phyloP scores from a whole-genome alignment of 129 eudicot species.

The Ambrosia trifida region DNA sequence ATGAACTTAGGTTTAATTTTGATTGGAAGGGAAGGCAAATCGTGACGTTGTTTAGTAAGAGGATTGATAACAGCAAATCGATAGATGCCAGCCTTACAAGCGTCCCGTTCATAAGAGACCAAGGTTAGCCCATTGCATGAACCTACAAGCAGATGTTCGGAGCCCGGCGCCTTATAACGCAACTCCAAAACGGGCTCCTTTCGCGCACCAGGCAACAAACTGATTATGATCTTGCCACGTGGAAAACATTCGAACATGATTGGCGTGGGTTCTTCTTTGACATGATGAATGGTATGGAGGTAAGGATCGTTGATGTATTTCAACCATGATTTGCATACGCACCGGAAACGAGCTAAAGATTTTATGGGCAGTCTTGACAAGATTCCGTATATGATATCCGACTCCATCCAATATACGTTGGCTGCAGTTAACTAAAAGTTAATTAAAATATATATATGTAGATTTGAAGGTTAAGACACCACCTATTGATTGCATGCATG shows the following conservation, averaged over 20 bases:
- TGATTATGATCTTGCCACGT: too few species aligned
- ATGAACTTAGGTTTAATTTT: too few species aligned
- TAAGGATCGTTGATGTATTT: conserved; percentile 1
- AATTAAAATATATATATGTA: too few species aligned
- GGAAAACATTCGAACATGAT: too few species aligned
- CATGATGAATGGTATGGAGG: conserved; percentile 2
- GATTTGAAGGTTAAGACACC: too few species aligned
- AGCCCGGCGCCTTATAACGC: not conserved
- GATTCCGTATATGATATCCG: not conserved
- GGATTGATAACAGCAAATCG: conserved; percentile 3
- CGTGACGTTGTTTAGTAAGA: not conserved
- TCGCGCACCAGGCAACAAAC: too few species aligned
- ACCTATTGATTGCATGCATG: too few species aligned
- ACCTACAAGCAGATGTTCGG: not conserved
- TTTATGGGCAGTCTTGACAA: conserved; percentile 1
- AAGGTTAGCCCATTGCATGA: conserved; percentile 2
- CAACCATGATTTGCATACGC: conserved; percentile 1
- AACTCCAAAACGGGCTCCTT: not conserved
- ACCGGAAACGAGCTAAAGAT: not conserved
- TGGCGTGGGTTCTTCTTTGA: too few species aligned
- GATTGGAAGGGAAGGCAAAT: conserved; percentile 2
- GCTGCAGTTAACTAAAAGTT: too few species aligned
- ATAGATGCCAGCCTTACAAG: not conserved
- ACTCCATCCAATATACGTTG: too few species aligned
- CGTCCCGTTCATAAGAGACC: too few species aligned